Conservation (phyloP, 495 filamentous ascomycete genomes). For the Filosporella fistucella region DNA sequence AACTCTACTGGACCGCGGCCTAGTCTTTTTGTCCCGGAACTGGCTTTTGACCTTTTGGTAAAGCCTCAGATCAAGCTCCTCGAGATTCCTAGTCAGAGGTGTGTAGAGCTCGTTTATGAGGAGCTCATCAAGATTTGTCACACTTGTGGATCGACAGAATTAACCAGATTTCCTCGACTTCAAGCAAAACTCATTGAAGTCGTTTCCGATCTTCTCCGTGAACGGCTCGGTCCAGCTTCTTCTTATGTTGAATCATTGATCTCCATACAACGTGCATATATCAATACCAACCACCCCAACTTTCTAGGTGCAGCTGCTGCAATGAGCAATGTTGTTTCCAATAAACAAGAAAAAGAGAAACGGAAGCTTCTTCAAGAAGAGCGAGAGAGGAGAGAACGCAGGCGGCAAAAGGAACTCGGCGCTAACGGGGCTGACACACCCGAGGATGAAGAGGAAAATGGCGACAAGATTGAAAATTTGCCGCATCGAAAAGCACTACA, state of each 20-base stretch:
- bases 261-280: conserved; percentile 94
- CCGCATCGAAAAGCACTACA: conserved; percentile 53
- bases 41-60: conserved; percentile 95
- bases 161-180: conserved; percentile 84
- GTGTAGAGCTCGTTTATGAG: conserved; percentile 97
- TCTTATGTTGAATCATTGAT: conserved; percentile 94
- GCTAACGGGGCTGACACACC: conserved; percentile 69
- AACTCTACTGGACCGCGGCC: conserved; percentile 97
- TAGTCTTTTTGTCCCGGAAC: conserved; percentile 93
- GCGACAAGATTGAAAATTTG: conserved; percentile 41
- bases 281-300: conserved; percentile 99
- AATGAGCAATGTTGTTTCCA: conserved; percentile 92
- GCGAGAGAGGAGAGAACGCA: conserved; percentile 74
- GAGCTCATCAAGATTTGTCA: conserved; percentile 99
- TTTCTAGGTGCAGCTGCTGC: conserved; percentile 97
- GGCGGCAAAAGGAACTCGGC: conserved; percentile 75
- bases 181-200: conserved; percentile 98
- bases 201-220: conserved; percentile 91
- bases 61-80: conserved; percentile 98
- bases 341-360: conserved; percentile 88
- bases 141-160: conserved; percentile 93
- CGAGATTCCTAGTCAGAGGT: conserved; percentile 92
- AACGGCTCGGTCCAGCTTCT: conserved; percentile 84
- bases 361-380: conserved; percentile 77
- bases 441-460: conserved; percentile 69